These are phyloP conservation scores for Saccharomyces hybrid DNA, from an alignment of 1,139 yeast species.

Conservation along the genomic window DNA sequence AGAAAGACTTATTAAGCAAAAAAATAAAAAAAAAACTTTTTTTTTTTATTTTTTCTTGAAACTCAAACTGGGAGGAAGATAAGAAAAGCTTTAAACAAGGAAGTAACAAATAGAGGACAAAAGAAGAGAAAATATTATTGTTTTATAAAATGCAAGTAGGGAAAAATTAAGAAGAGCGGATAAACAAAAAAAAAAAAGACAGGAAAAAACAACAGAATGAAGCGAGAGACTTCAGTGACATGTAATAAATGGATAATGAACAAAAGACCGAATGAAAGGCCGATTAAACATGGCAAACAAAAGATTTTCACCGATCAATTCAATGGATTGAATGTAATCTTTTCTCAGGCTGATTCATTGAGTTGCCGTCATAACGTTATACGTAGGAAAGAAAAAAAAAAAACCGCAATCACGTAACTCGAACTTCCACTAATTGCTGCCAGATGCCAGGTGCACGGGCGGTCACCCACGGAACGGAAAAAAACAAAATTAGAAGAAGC, in stretches of 20 bases:
- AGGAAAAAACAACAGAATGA: not conserved
- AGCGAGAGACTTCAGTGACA: not conserved
- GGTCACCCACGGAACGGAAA: not conserved
- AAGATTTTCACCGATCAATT: not conserved
- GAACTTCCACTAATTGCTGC: not conserved
- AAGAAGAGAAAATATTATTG: not conserved
- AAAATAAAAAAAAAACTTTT: not conserved
- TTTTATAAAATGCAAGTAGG: not conserved
- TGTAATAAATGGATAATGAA: not conserved
- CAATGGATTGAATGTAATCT: not conserved
- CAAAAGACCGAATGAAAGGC: not conserved
- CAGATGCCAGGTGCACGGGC: not conserved
- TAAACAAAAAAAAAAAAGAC: not conserved
- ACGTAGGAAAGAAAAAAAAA: not conserved
- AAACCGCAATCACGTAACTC: not conserved
- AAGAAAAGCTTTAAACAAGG: not conserved
- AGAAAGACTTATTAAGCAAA: not conserved
- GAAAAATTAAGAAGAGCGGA: not conserved
- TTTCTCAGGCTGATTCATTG: not conserved
- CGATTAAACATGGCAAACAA: not conserved
- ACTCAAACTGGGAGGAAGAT: not conserved
- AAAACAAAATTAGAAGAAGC: not conserved
- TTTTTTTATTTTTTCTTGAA: not conserved
- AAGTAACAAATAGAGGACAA: not conserved
- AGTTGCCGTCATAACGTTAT: not conserved